These are phyloP conservation scores for Candida tetrigidarum DNA, from an alignment of 1,139 yeast species.

Conservation along the genomic window DNA sequence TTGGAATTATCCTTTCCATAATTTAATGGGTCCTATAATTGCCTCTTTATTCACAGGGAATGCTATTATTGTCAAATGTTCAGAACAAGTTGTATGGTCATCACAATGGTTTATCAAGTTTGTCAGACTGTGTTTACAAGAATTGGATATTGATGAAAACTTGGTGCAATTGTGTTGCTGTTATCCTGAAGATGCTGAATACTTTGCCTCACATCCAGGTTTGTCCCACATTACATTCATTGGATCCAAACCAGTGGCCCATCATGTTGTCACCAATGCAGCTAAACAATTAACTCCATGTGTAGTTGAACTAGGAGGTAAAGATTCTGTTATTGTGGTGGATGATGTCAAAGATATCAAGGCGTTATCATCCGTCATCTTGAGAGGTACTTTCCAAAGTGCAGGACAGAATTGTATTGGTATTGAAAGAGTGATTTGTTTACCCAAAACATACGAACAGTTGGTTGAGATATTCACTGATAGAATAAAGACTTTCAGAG, in stretches of 20 bases:
- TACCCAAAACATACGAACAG: conserved; percentile 64
- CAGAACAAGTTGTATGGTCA: conserved; percentile 96
- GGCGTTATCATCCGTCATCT: conserved; percentile 75
- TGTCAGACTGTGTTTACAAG: conserved; percentile 70
- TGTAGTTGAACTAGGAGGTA: conserved; percentile 95
- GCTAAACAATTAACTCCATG: conserved; percentile 86
- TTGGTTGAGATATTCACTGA: conserved; percentile 59
- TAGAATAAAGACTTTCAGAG: conserved; percentile 63
- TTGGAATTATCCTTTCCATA: conserved; percentile 97
- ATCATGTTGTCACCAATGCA: conserved; percentile 81
- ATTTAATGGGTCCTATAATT: conserved; percentile 87
- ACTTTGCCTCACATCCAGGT: conserved; percentile 82
- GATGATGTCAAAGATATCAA: conserved; percentile 66
- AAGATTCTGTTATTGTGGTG: conserved; percentile 85
- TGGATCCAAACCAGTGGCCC: conserved; percentile 95
- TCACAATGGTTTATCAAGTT: conserved; percentile 74
- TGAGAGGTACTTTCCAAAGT: conserved; percentile 96
- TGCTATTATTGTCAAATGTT: conserved; percentile 88
- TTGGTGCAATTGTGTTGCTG: conserved; percentile 81
- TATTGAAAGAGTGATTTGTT: conserved; percentile 87
- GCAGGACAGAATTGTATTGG: conserved; percentile 99
- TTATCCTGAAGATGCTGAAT: conserved; percentile 85
- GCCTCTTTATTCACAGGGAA: conserved; percentile 91
- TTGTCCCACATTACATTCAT: conserved; percentile 89
- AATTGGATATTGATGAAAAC: conserved; percentile 77